Base-by-base conservation (phyloP, 331 rosid species). In the Malus hybrid region DNA sequence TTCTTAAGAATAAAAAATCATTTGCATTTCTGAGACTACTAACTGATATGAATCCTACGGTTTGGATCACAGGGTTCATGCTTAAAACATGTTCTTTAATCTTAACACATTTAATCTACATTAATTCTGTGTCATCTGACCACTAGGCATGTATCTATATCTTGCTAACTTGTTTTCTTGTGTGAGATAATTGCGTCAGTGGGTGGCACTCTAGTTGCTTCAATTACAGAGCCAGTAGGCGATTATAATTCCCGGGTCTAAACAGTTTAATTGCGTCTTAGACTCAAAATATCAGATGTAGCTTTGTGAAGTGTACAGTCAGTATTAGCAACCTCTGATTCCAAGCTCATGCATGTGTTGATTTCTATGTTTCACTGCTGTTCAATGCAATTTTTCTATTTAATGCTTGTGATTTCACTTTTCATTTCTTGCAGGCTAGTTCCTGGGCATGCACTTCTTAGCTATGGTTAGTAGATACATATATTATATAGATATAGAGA, bases 361-460 rank as follows among this genome's bases (percentile, higher is more conserved):
- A 57, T 67, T 80, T 61, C 32, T 10, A 42, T 42, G 48, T 42
- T 42, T 67, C 67, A 7, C 50, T 63, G 77, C 65, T 73, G 73
- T 19, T 78, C 69, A 72, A 79, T 62, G 57, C 55, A 34, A 14
- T 31, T 70, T 59, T 72, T 27, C 74, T 73, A 44, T 74, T 31
- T 9, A 61, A 33, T 42, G 80, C 63, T 71, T 79, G 61, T 54
- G 67, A 64, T 61, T 73, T 80, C 46, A n/a, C 56, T 54, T 69
- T 81, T 82, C 75, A 61, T 75, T 71, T 56, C 36, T 82, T 52
- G 83, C 91, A 94, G 99, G 84, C 89, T 94, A 71, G 87, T 92
- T 79, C 93, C 96, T 4, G 99, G 97, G 65, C 88, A 77, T 48
- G 93, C 89, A 44, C 97, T 82, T 83, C 88, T 83, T 79, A 90